These are phyloP conservation scores for Trichophyton mentagrophytes DNA, from an alignment of 2,329 filamentous ascomycete species.

Conservation along the genomic window DNA sequence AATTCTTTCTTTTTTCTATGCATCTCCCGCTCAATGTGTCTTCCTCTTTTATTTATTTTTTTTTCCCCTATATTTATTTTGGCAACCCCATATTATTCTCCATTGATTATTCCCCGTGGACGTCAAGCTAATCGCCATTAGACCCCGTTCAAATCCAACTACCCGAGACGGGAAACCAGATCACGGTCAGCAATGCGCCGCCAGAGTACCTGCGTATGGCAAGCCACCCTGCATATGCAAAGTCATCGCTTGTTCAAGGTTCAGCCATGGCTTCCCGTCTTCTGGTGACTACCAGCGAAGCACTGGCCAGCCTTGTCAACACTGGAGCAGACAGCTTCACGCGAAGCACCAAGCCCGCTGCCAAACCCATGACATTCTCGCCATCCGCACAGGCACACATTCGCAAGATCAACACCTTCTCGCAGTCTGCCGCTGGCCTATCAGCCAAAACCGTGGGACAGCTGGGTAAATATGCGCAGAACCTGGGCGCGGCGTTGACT, in stretches of 20 bases:
- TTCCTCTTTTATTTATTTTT: not conserved
- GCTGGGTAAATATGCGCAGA: slow-evolving; percentile 74
- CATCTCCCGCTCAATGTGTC: not conserved
- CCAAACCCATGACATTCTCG: slow-evolving; percentile 76
- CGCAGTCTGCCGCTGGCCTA: slow-evolving; percentile 61
- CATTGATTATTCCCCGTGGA: not conserved
- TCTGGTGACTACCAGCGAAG: slow-evolving; percentile 75
- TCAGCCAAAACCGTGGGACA: slow-evolving; percentile 79
- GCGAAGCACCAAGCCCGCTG: slow-evolving; percentile 61
- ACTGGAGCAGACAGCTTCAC: slow-evolving; percentile 69
- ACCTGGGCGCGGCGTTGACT: slow-evolving; percentile 64
- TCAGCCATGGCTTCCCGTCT: slow-evolving; percentile 80
- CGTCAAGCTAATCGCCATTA: slow-evolving; percentile 13
- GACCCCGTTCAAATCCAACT: slow-evolving; percentile 39
- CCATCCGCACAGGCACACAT: slow-evolving; percentile 73
- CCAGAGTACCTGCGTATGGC: slow-evolving; percentile 58
- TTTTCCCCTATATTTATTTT: not conserved
- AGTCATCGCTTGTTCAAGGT: slow-evolving; percentile 72
- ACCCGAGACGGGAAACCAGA: slow-evolving; percentile 34
- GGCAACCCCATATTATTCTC: not conserved
- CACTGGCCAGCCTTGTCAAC: slow-evolving; percentile 64
- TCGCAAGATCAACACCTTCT: slow-evolving; percentile 80
- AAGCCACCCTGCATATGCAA: slow-evolving; percentile 81
- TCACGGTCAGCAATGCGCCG: slow-evolving; percentile 36
- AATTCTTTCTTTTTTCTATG: not conserved